Percentiles rank a stretch among this genome's conserved stretches.
These are phyloP conservation scores for Discostella pseudostelligera DNA, from an alignment of 108 stramenopile species.

Conservation along the genomic window DNA sequence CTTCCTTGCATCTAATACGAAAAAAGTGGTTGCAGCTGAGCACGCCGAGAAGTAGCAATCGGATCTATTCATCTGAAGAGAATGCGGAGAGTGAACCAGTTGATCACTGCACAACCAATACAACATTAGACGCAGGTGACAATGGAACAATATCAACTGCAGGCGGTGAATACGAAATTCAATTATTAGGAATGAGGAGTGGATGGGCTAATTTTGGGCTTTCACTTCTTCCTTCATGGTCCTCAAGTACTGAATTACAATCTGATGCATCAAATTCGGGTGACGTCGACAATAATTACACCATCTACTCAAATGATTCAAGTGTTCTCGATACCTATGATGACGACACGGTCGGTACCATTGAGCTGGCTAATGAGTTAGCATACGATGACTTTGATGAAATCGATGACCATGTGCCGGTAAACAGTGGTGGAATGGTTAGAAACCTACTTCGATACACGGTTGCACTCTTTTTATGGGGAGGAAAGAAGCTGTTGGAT, in stretches of 20 bases:
- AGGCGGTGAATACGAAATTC: background rate
- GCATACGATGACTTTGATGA: background rate
- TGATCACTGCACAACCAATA: background rate
- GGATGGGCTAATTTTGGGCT: background rate
- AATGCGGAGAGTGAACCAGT: background rate
- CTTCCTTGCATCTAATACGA: background rate
- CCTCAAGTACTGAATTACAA: background rate
- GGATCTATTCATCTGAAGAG: background rate
- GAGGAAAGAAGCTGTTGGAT: conserved; percentile 6
- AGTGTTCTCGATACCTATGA: background rate
- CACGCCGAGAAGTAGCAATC: background rate
- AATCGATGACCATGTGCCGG: background rate
- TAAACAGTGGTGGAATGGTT: background rate
- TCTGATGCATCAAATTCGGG: background rate
- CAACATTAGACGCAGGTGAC: background rate
- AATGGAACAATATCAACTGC: background rate
- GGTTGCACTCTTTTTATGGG: background rate
- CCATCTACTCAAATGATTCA: background rate
- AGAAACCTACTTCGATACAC: background rate
- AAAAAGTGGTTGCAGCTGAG: background rate
- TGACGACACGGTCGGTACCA: conserved; percentile 23
- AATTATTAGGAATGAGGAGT: background rate
- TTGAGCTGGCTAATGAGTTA: conserved; percentile 9
- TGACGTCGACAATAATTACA: background rate
- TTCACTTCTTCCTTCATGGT: background rate